phyloP scores from a whole-genome alignment of 805 yeast species.

The Metschnikowia koreensis region DNA sequence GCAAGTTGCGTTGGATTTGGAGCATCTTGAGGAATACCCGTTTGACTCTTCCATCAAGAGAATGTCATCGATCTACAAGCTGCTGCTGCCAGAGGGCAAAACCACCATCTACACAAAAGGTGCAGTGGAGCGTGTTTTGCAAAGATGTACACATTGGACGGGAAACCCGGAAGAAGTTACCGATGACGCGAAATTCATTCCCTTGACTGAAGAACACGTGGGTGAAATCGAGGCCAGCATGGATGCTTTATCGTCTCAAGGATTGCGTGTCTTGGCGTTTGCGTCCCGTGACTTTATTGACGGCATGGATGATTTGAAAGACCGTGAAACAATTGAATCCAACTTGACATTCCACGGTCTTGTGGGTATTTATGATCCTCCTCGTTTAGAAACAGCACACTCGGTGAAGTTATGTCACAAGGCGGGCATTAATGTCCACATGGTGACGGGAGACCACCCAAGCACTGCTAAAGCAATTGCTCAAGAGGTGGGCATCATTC shows the following conservation, averaged over 20 bases:
- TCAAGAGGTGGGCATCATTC: conserved; percentile 22
- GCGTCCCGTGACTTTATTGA: conserved; percentile 16
- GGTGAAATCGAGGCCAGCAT: conserved; percentile 16
- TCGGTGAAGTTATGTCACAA: conserved; percentile 20
- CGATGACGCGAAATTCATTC: conserved; percentile 14
- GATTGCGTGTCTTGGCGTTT: conserved; percentile 22
- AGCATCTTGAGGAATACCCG: conserved; percentile 19
- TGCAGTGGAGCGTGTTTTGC: conserved; percentile 20
- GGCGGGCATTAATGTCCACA: conserved; percentile 22
- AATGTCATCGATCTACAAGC: conserved; percentile 19
- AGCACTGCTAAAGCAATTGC: conserved; percentile 25
- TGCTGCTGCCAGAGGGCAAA: conserved; percentile 9
- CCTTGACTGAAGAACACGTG: conserved; percentile 19
- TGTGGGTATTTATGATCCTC: conserved; percentile 23
- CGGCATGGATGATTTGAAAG: conserved; percentile 13
- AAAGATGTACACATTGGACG: conserved; percentile 19
- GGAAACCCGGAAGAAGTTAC: conserved; percentile 20
- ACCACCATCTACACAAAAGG: conserved; percentile 20
- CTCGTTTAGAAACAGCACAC: conserved; percentile 19
- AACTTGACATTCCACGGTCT: conserved; percentile 20
- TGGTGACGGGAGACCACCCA: conserved; percentile 24
- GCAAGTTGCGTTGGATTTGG: conserved; percentile 20
- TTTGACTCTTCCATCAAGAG: conserved; percentile 21
- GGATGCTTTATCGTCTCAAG: conserved; percentile 21
- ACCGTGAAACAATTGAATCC: conserved; percentile 20